Evolutionary conservation across 1,284 basidiomycete genomes (phyloP).

Genomic region (Rugiboletus extremiorientalis): DNA sequence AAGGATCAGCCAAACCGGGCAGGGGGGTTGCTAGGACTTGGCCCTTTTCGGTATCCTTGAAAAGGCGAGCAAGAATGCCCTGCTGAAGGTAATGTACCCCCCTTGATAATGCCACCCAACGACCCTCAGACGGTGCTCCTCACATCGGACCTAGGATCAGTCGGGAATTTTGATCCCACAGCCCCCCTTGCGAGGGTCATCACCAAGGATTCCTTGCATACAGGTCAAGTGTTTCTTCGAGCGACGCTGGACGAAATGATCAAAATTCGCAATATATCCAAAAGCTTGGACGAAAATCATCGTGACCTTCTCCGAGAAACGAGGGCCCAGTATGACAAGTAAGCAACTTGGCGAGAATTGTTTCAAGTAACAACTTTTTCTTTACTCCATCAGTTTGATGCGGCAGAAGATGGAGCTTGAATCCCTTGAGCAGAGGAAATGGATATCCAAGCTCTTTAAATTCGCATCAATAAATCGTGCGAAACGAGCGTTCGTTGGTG

Average conservation of each 20-base stretch:
- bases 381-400: background rate
- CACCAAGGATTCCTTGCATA: background rate
- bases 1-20: background rate
- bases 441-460: background rate
- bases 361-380: background rate
- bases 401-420: conserved; percentile 5
- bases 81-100: background rate
- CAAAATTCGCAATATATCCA: background rate
- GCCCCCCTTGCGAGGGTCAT: background rate
- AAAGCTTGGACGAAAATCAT: background rate
- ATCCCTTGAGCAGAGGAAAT: background rate
- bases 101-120: conserved; percentile 10
- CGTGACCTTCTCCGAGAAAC: background rate
- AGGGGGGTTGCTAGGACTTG: background rate
- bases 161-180: background rate
- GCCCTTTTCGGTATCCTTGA: background rate
- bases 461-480: background rate
- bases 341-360: background rate
- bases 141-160: background rate
- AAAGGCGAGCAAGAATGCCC: background rate
- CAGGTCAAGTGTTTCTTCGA: conserved; percentile 7
- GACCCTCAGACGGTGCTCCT: conserved; percentile 2
- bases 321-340: conserved; percentile 10
- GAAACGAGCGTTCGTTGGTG: background rate
- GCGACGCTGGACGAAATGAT: conserved; percentile 10